Evolutionary conservation across 257 asterid genomes (phyloP).

Genomic region (Orobanche coerulescens): DNA sequence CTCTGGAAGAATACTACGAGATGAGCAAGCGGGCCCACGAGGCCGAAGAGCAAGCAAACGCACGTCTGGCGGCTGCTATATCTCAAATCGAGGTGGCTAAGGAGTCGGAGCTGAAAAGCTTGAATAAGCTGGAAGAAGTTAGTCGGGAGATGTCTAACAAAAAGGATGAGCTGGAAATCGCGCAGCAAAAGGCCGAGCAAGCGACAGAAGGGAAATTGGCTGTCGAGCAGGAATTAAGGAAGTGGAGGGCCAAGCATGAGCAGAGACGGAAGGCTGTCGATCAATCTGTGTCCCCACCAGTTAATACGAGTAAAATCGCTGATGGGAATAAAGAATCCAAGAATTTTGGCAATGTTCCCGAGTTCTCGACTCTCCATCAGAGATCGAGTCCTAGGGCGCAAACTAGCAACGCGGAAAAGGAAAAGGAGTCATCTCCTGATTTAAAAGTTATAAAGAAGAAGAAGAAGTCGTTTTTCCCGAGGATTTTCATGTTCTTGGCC

Average conservation of each 20-base stretch:
- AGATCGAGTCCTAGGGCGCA: constrained; percentile 39
- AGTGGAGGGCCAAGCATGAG: constrained; percentile 72
- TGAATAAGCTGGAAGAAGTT: constrained; percentile 60
- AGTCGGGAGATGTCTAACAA: constrained; percentile 33
- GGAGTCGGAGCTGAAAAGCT: constrained; percentile 52
- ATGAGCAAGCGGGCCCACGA: constrained; percentile 82
- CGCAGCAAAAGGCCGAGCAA: constrained; percentile 52
- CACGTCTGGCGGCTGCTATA: constrained; percentile 46
- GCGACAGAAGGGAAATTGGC: constrained; percentile 64
- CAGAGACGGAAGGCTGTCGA: constrained; percentile 46
- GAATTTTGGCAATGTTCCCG: constrained; percentile 17
- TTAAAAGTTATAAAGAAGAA: constrained; percentile 33
- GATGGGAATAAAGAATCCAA: constrained; percentile 33
- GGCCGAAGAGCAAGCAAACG: constrained; percentile 73
- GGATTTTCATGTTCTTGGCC: constrained; percentile 33
- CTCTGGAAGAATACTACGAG: constrained; percentile 76
- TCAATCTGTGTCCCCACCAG: constrained; percentile 18
- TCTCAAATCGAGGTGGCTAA: constrained; percentile 63
- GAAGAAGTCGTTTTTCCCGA: constrained; percentile 39
- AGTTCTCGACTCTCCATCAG: constrained; percentile 26
- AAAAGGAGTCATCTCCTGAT: constrained; percentile 29
- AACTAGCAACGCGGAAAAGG: constrained; percentile 27
- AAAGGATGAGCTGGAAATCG: constrained; percentile 49
- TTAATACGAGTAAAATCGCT: constrained; percentile 20
- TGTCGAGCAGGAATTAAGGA: constrained; percentile 67